Percentiles rank a stretch among this genome's conserved stretches.
Conservation (phyloP, 2,329 filamentous ascomycete species). For the Apiospora marii region DNA sequence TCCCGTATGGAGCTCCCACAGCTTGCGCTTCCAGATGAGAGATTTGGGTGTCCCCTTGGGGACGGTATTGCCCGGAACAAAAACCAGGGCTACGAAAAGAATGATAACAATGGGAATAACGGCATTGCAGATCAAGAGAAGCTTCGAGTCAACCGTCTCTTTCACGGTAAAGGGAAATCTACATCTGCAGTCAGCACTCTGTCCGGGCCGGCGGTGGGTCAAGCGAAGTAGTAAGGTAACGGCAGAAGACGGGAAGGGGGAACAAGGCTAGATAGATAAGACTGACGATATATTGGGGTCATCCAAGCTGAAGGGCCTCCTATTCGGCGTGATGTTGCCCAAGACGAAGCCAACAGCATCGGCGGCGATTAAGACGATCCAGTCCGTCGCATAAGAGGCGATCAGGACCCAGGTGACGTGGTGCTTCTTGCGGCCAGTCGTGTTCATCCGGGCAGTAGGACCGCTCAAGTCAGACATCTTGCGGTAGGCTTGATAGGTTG, state of each 20-base stretch:
- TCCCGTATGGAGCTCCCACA: conserved; percentile 90
- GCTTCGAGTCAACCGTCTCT: conserved; percentile 75
- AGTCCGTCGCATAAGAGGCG: conserved; percentile 76
- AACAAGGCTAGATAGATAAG: neutral
- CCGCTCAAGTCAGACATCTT: conserved; percentile 39
- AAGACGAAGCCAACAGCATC: conserved; percentile 67
- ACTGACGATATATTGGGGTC: conserved; percentile 78
- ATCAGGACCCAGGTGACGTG: conserved; percentile 52
- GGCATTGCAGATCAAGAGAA: conserved; percentile 70
- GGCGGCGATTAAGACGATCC: conserved; percentile 70
- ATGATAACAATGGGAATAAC: conserved; percentile 73
- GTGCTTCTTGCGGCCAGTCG: conserved; percentile 30
- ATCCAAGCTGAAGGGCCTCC: conserved; percentile 74
- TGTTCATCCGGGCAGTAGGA: no score
- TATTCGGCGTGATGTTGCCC: conserved; percentile 68
- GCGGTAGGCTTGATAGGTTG: conserved; percentile 37
- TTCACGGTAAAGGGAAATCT: conserved; percentile 74
- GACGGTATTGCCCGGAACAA: conserved; percentile 77
- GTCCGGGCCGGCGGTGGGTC: neutral
- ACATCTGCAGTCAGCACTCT: neutral
- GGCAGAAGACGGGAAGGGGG: conserved; percentile 24
- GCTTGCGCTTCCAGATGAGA: conserved; percentile 78
- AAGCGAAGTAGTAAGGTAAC: neutral
- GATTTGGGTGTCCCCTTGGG: conserved; percentile 67
- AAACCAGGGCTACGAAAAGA: conserved; percentile 69